Conservation (phyloP, 2,329 filamentous ascomycete species). For the Cordyceps militaris region DNA sequence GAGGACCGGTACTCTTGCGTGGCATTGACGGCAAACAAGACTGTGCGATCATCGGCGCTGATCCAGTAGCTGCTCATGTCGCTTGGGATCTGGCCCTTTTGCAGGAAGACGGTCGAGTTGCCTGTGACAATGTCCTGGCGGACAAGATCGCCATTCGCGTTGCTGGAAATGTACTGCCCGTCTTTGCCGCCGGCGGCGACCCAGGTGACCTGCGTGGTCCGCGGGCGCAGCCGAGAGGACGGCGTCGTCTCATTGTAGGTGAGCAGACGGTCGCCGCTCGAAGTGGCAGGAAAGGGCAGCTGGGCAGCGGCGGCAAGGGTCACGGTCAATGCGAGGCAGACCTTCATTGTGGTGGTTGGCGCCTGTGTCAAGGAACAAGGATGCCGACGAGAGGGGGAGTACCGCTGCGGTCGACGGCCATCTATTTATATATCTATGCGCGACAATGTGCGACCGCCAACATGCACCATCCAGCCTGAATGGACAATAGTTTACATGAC, state of each 20-base stretch:
- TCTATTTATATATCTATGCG: neutral
- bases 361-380: neutral
- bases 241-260: constrained; percentile 55
- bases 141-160: constrained; percentile 44
- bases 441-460: too few relatives aligned
- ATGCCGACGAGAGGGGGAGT: neutral
- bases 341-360: neutral
- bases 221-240: constrained; percentile 36
- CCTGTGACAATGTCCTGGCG: constrained; percentile 56
- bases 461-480: neutral
- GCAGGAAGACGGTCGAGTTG: constrained; percentile 45
- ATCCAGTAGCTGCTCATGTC: constrained; percentile 54
- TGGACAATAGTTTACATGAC: neutral
- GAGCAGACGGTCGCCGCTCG: constrained; percentile 48
- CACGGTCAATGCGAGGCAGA: neutral
- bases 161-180: constrained; percentile 52
- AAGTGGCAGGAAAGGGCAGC: constrained; percentile 32
- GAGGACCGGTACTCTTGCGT: constrained; percentile 64
- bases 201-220: constrained; percentile 48
- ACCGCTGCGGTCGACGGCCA: neutral
- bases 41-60: constrained; percentile 48
- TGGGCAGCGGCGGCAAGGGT: neutral
- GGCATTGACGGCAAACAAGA: constrained; percentile 58
- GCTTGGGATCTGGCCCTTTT: constrained; percentile 49
- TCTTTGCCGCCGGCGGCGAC: constrained; percentile 47